Percentiles rank a stretch among this genome's conserved stretches.
Conservation (phyloP, 768 basidiomycete genomes). For the Hemileccinum rubropunctum region DNA sequence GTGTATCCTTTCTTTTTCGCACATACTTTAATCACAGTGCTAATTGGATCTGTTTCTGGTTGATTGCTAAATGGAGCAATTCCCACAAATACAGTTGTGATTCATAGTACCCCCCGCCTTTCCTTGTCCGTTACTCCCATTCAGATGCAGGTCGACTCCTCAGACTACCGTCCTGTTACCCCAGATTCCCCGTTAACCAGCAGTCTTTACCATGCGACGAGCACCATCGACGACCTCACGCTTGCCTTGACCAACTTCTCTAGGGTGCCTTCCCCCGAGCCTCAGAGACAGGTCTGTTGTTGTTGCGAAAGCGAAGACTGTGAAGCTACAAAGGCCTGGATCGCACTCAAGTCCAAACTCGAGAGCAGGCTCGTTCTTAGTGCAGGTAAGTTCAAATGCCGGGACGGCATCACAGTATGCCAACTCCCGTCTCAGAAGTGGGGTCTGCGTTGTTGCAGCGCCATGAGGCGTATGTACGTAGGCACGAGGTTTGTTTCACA, state of each 20-base stretch:
- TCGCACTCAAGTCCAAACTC: constrained; percentile 61
- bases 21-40: constrained; percentile 10
- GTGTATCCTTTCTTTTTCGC: constrained; percentile 6
- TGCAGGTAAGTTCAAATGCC: constrained; percentile 60
- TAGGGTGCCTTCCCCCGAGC: constrained; percentile 71
- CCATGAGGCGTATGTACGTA: constrained; percentile 83
- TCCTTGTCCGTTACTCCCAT: background rate
- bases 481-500: constrained; percentile 53
- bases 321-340: constrained; percentile 62
- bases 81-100: constrained; percentile 17
- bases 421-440: constrained; percentile 55
- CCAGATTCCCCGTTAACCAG: constrained; percentile 51
- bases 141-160: constrained; percentile 23
- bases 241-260: constrained; percentile 70
- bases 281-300: constrained; percentile 48
- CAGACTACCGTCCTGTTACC: constrained; percentile 38
- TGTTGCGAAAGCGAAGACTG: constrained; percentile 69
- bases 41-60: constrained; percentile 7
- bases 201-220: constrained; percentile 51
- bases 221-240: constrained; percentile 78
- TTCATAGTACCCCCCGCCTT: background rate
- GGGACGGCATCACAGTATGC: background rate
- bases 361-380: constrained; percentile 79
- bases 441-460: constrained; percentile 84
- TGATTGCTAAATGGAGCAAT: constrained; percentile 13